Conservation (phyloP, 2,329 filamentous ascomycete genomes). For the Penicillium sp. region DNA sequence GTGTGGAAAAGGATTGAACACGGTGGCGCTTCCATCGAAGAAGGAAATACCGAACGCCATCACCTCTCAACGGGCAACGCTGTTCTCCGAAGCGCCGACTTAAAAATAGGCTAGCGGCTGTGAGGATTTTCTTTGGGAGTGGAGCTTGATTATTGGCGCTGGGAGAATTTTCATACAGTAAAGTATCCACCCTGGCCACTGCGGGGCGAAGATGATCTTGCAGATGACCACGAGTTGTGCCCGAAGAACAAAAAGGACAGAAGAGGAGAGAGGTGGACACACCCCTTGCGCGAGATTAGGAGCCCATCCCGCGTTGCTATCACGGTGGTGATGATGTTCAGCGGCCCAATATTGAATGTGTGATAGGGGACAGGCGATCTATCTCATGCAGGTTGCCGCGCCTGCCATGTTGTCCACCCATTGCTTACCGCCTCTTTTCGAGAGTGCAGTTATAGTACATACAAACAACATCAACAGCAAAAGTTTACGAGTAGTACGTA, state of each 20-base stretch:
- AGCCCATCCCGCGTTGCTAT: not conserved
- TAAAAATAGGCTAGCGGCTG: constrained; percentile 26
- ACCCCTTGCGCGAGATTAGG: constrained; percentile 4
- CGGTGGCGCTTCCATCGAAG: not conserved
- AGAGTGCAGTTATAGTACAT: not conserved
- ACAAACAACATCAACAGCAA: not conserved
- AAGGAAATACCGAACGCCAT: not conserved
- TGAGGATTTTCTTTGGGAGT: constrained; percentile 11
- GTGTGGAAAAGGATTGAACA: not conserved
- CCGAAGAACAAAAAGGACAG: too few species aligned
- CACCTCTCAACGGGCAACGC: not conserved
- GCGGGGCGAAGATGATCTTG: constrained; percentile 37
- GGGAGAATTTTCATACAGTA: constrained; percentile 23
- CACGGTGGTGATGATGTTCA: not conserved
- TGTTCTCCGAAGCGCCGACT: constrained; percentile 10
- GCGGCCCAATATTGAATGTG: constrained; percentile 14
- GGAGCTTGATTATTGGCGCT: constrained; percentile 23
- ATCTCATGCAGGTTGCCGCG: constrained; percentile 29
- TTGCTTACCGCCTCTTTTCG: constrained; percentile 31
- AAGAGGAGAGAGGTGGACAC: not conserved
- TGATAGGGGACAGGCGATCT: constrained; percentile 17
- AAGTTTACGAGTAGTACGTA: not conserved
- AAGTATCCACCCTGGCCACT: constrained; percentile 15
- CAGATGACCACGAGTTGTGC: constrained; percentile 21
- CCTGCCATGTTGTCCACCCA: constrained; percentile 18